phyloP scores from a whole-genome alignment of 306 rosid genomes.

The Cyclanthera cordifolia region DNA sequence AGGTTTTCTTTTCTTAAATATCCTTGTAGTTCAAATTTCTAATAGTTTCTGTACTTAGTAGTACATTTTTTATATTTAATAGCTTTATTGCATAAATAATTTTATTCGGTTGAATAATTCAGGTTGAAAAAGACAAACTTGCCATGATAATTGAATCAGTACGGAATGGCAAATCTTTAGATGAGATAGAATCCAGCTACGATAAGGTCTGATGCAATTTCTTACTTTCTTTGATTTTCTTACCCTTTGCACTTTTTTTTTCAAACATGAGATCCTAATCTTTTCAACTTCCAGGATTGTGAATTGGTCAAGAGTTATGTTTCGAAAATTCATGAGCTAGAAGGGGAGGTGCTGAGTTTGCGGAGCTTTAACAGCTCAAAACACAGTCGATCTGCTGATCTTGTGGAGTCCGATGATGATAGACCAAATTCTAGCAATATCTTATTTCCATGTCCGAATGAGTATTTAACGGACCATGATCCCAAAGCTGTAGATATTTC shows the following conservation, averaged over 20 bases:
- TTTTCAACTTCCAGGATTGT: slow-evolving; percentile 42
- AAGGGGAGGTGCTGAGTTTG: slow-evolving; percentile 42
- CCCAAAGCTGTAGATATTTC: slow-evolving; percentile 44
- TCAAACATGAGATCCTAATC: slow-evolving; percentile 8
- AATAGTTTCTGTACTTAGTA: neutral
- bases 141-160: slow-evolving; percentile 58
- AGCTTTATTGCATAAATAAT: slow-evolving; percentile 11
- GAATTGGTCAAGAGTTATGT: slow-evolving; percentile 58
- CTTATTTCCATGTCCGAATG: slow-evolving; percentile 46
- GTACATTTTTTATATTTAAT: neutral
- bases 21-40: too few relatives aligned
- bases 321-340: slow-evolving; percentile 71
- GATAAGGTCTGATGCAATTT: slow-evolving; percentile 42
- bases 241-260: neutral
- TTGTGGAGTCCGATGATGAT: slow-evolving; percentile 49
- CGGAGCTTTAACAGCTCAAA: slow-evolving; percentile 32
- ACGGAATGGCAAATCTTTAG: slow-evolving; percentile 86
- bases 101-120: slow-evolving; percentile 10
- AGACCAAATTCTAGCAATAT: slow-evolving; percentile 38
- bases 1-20: slow-evolving; percentile 22
- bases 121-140: slow-evolving; percentile 86
- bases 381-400: slow-evolving; percentile 32
- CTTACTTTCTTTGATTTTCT: neutral
- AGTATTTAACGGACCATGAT: slow-evolving; percentile 51
- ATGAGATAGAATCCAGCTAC: slow-evolving; percentile 62